Evolutionary conservation across 1,284 basidiomycete genomes (phyloP), one percentile per base, ranked within the genome.

Genomic region (Polyporus tsugae): DNA sequence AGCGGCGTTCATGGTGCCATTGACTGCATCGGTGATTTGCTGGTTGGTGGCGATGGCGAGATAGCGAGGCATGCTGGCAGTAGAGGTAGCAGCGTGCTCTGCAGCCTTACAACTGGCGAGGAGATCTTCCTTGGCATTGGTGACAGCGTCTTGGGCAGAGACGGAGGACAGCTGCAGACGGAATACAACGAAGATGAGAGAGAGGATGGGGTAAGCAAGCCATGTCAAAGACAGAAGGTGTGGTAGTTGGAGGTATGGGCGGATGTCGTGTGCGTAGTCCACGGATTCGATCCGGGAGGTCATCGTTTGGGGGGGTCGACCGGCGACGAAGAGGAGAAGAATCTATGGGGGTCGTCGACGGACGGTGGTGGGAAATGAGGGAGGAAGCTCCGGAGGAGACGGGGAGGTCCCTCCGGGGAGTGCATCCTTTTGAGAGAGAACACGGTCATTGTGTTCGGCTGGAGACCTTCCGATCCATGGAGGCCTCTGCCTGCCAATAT

Each of bases 41-140:
- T 89, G 84, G 77, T 98, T 98, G 36, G 94, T 91, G 11, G 94
- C 91, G 36, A 91, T 83, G 1, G 96, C 96, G 80, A 97, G 85
- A 76, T 91, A 96, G 39, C 95, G 87, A 0, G 97, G 96, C 83
- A 98, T 86, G 69, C 92, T 94, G 19, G 94, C 93, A 4, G 95
- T 87, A 6, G 90, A 85, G 6, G 91, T 92, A 17, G 95, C 95
- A 6, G 96, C 94, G 53, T 85, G 83, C 75, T 98, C 94, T 29
- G 95, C 91, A 1, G 94, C 94, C 63, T 84, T 82, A 79, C 97
- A 98, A 70, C 93, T 93, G 0, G 93, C 81, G 35, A 96, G 80
- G 7, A 97, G 83, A 67, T 91, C 86, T 49, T 78, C 79, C 81
- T 95, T 96, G 42, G 95, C 91, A 63, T 84, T 89, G 2, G 83